Percentiles rank a stretch among this genome's conserved stretches.
These are phyloP conservation scores for Cucurbita ficifolia DNA, from an alignment of 306 rosid species.

Conservation along the genomic window DNA sequence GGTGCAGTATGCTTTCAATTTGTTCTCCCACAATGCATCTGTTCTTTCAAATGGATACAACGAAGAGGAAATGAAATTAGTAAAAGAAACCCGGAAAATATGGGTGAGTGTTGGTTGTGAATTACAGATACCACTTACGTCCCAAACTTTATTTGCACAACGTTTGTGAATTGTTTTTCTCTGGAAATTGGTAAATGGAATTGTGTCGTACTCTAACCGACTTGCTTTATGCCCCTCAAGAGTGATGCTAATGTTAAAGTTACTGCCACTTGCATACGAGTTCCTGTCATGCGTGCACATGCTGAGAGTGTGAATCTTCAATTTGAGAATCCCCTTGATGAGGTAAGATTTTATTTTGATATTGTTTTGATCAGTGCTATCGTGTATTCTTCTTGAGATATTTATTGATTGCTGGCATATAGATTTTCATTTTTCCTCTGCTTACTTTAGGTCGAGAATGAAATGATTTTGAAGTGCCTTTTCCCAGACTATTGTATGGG, in stretches of 20 bases:
- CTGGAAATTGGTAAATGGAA: background rate
- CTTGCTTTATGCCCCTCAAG: slow-evolving; percentile 21
- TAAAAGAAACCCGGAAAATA: slow-evolving; percentile 85
- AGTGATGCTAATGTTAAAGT: slow-evolving; percentile 69
- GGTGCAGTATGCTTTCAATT: slow-evolving; percentile 87
- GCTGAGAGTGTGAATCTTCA: slow-evolving; percentile 96
- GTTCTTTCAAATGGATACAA: slow-evolving; percentile 82
- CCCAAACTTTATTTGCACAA: background rate
- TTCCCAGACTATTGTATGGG: background rate
- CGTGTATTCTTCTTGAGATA: background rate
- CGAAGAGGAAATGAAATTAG: slow-evolving; percentile 98
- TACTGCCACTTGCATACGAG: slow-evolving; percentile 89
- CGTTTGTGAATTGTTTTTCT: background rate
- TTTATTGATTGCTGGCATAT: background rate
- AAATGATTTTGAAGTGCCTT: background rate
- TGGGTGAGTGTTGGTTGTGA: slow-evolving; percentile 44
- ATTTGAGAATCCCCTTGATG: slow-evolving; percentile 76
- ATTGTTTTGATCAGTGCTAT: background rate
- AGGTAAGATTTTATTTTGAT: slow-evolving; percentile 32
- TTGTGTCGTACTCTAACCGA: background rate
- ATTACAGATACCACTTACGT: background rate
- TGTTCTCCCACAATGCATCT: slow-evolving; percentile 84
- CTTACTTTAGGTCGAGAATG: background rate
- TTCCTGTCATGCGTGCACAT: slow-evolving; percentile 97
- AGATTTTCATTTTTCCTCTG: background rate